phyloP scores from a whole-genome alignment of 1,284 basidiomycete genomes.

The Cutaneotrichosporon dermatis region DNA sequence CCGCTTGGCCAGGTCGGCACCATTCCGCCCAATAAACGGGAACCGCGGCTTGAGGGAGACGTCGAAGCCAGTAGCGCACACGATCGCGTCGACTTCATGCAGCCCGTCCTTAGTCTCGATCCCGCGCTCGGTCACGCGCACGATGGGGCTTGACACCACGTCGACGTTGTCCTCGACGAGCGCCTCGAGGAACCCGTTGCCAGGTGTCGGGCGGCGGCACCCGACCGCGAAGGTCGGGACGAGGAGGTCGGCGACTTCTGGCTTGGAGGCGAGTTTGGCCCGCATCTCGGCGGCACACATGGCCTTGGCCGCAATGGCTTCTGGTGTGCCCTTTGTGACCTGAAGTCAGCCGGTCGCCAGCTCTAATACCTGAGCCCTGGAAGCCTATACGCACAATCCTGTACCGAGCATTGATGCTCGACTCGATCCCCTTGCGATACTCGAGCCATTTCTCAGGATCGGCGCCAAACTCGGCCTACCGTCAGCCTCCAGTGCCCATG shows the following conservation, averaged over 20 bases:
- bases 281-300: conserved; percentile 16
- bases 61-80: conserved; percentile 37
- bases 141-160: conserved; percentile 20
- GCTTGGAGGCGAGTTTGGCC: conserved; percentile 16
- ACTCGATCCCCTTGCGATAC: conserved; percentile 13
- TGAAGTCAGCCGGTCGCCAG: background rate
- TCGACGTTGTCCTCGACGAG: conserved; percentile 29
- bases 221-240: conserved; percentile 29
- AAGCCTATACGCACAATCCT: conserved; percentile 14
- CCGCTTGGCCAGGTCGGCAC: conserved; percentile 30
- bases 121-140: conserved; percentile 20
- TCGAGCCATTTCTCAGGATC: background rate
- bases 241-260: conserved; percentile 21
- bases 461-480: background rate
- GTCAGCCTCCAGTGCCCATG: no score
- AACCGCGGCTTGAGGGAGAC: conserved; percentile 30
- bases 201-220: conserved; percentile 39
- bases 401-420: conserved; percentile 24
- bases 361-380: no score
- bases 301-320: background rate
- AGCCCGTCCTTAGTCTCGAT: conserved; percentile 21
- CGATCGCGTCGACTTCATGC: conserved; percentile 28
- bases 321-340: conserved; percentile 4
- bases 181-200: conserved; percentile 43
- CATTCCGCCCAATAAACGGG: conserved; percentile 23